Percentiles rank a stretch among this genome's conserved stretches.
These are phyloP conservation scores for Coniosporium apollinis DNA, from an alignment of 495 filamentous ascomycete species.

Conservation along the genomic window DNA sequence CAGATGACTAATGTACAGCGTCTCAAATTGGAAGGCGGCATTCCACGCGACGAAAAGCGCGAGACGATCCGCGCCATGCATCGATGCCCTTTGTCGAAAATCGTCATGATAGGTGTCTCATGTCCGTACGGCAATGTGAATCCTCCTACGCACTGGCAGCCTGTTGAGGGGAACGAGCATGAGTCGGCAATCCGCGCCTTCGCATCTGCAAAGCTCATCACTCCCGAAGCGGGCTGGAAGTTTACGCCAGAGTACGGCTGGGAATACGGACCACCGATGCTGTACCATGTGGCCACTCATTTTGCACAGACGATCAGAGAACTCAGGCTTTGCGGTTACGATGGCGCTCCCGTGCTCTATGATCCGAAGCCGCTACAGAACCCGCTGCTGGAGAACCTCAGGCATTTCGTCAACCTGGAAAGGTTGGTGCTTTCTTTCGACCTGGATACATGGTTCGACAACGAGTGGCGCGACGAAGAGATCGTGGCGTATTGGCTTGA, in stretches of 20 bases:
- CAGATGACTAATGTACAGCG: slow-evolving; percentile 16
- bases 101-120: slow-evolving; percentile 18
- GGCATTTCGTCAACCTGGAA: slow-evolving; percentile 17
- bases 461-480: slow-evolving; percentile 11
- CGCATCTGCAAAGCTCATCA: neutral
- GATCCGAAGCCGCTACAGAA: slow-evolving; percentile 13
- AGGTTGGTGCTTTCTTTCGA: slow-evolving; percentile 16
- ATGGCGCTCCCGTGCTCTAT: slow-evolving; percentile 13
- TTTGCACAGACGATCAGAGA: slow-evolving; percentile 16
- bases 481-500: slow-evolving; percentile 20
- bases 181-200: no score
- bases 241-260: slow-evolving; percentile 18
- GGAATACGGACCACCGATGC: slow-evolving; percentile 14
- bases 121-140: slow-evolving; percentile 19
- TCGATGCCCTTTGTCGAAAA: slow-evolving; percentile 15
- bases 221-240: slow-evolving; percentile 4
- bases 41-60: slow-evolving; percentile 21
- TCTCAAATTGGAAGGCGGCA: slow-evolving; percentile 23
- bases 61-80: slow-evolving; percentile 21
- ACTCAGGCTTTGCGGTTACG: slow-evolving; percentile 22
- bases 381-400: slow-evolving; percentile 15
- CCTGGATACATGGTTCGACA: slow-evolving; percentile 15
- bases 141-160: neutral
- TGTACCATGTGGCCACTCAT: slow-evolving; percentile 16
- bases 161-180: neutral